phyloP scores from a whole-genome alignment of 2,329 filamentous ascomycete genomes.

The Parascedosporium putredinis region DNA sequence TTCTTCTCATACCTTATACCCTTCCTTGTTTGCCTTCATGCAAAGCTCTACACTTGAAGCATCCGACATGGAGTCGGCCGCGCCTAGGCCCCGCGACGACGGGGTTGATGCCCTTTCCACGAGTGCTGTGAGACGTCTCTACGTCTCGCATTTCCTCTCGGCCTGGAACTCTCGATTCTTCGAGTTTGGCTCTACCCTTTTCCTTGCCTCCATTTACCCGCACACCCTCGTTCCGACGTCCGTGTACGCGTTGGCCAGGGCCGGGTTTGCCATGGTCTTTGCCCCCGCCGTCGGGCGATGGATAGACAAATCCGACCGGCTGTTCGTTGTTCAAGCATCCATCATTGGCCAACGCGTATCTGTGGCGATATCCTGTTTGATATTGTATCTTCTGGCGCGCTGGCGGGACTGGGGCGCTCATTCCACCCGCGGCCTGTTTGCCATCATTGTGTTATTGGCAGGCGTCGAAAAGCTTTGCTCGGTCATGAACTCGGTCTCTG shows the following conservation, averaged over 20 bases:
- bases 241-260: constrained; percentile 55
- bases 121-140: constrained; percentile 24
- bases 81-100: too few relatives aligned
- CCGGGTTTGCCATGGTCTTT: constrained; percentile 45
- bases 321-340: constrained; percentile 39
- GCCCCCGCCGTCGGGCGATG: constrained; percentile 46
- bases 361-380: constrained; percentile 35
- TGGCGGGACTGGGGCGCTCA: constrained; percentile 1
- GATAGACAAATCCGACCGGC: constrained; percentile 45
- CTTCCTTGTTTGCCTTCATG: too few relatives aligned
- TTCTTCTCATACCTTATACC: too few relatives aligned
- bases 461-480: constrained; percentile 59
- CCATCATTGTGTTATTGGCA: constrained; percentile 38
- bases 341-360: constrained; percentile 30
- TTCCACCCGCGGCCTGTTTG: constrained; percentile 19
- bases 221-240: constrained; percentile 55
- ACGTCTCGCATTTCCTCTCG: constrained; percentile 50
- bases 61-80: too few relatives aligned
- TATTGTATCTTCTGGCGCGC: constrained; percentile 23
- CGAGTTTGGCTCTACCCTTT: constrained; percentile 52
- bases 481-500: constrained; percentile 54
- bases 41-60: too few relatives aligned
- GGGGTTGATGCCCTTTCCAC: not conserved
- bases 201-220: constrained; percentile 43
- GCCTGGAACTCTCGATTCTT: constrained; percentile 56